A percentile compares a stretch with the other conserved stretches of the same genome.
phyloP scores from a whole-genome alignment of 2,329 filamentous ascomycete genomes.

The Paecilomyces sp. region DNA sequence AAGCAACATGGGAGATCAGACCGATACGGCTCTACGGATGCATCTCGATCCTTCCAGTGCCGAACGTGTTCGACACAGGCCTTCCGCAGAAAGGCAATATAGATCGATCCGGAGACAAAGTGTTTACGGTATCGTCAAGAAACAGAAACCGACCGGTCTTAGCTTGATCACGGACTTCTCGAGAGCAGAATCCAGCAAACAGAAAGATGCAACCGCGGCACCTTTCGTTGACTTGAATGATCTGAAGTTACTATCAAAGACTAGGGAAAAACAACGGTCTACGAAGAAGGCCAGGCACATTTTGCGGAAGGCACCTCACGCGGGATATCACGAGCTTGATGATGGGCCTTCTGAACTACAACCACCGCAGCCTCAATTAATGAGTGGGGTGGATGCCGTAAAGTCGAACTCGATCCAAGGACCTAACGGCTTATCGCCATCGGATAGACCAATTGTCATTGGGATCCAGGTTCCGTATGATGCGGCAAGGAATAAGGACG shows the following conservation, averaged over 20 bases:
- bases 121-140: slow-evolving; percentile 16
- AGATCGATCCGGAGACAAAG: slow-evolving; percentile 4
- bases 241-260: slow-evolving; percentile 26
- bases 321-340: slow-evolving; percentile 14
- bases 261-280: slow-evolving; percentile 24
- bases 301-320: slow-evolving; percentile 13
- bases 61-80: background rate
- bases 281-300: slow-evolving; percentile 14
- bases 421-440: slow-evolving; percentile 35
- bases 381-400: slow-evolving; percentile 7
- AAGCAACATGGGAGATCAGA: background rate
- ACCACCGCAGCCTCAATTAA: slow-evolving; percentile 4
- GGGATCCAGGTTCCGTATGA: slow-evolving; percentile 35
- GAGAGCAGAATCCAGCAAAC: slow-evolving; percentile 6
- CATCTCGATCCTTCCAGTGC: slow-evolving; percentile 1
- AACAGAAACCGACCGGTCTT: slow-evolving; percentile 28
- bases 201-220: slow-evolving; percentile 7
- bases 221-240: slow-evolving; percentile 31
- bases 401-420: slow-evolving; percentile 13
- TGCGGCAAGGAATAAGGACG: slow-evolving; percentile 14
- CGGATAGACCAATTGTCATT: slow-evolving; percentile 39
- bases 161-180: slow-evolving; percentile 38
- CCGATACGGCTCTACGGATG: background rate
- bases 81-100: background rate
- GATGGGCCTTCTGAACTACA: slow-evolving; percentile 7